Percentiles rank a stretch among this genome's conserved stretches.
Evolutionary conservation across 208 protist species (phyloP).

Genomic region (Wallacemonas sp.): DNA sequence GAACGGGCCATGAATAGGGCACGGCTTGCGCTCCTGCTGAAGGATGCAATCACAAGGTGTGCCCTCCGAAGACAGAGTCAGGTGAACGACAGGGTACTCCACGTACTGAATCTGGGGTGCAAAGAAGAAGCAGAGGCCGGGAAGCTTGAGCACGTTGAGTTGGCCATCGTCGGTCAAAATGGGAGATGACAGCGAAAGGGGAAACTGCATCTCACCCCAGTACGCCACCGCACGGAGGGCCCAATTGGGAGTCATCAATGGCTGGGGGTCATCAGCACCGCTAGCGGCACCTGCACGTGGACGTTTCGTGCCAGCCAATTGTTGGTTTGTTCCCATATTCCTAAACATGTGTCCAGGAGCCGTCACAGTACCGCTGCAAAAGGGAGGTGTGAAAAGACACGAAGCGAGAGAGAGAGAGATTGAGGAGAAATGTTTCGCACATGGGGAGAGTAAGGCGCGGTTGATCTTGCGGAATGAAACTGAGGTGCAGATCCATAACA

Average conservation of each 20-base stretch:
- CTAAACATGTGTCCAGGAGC: too few species aligned
- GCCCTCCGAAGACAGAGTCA: conserved; percentile 56
- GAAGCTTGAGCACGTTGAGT: conserved; percentile 42
- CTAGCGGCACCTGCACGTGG: not conserved
- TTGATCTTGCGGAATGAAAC: too few species aligned
- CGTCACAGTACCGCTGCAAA: too few species aligned
- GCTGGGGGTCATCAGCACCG: not conserved
- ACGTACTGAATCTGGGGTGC: conserved; percentile 25
- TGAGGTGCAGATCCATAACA: too few species aligned
- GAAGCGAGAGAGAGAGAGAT: too few species aligned
- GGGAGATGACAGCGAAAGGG: conserved; percentile 17
- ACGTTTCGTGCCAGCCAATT: not conserved
- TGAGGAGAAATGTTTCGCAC: too few species aligned
- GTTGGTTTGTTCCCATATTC: not conserved
- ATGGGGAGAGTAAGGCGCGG: too few species aligned
- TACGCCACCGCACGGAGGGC: conserved; percentile 10
- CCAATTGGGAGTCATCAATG: too few species aligned
- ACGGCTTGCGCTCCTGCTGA: conserved; percentile 25
- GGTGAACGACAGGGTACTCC: conserved; percentile 14
- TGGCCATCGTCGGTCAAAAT: conserved; percentile 40
- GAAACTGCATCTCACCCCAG: conserved; percentile 21
- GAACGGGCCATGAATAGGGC: conserved; percentile 60
- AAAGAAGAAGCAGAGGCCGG: conserved; percentile 51
- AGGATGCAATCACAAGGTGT: conserved; percentile 25
- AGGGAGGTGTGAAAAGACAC: too few species aligned